Evolutionary conservation across 2,329 filamentous ascomycete species (phyloP).

Genomic region (Trichoderma sp.): DNA sequence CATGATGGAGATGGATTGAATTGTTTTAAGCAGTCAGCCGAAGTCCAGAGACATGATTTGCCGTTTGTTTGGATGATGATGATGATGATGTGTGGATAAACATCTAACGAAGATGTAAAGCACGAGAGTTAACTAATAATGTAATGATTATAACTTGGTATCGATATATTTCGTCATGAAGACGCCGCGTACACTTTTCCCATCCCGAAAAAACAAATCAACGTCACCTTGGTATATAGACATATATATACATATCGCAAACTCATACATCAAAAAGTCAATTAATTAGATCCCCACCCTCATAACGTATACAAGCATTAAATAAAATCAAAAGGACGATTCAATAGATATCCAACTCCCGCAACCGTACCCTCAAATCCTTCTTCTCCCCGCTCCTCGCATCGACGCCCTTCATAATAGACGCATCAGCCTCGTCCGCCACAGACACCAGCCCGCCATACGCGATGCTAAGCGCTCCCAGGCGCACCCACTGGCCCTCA

Average conservation of each 20-base stretch:
- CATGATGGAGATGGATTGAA: conserved; percentile 30
- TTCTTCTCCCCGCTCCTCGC: conserved; percentile 27
- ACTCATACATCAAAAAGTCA: background rate
- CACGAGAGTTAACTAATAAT: background rate
- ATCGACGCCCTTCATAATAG: conserved; percentile 31
- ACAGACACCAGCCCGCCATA: conserved; percentile 28
- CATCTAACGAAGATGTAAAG: background rate
- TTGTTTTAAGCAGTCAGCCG: too few species aligned
- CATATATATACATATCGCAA: background rate
- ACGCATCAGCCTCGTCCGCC: conserved; percentile 26
- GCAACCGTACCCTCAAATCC: conserved; percentile 31
- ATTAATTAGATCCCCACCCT: background rate
- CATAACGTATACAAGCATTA: background rate
- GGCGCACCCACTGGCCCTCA: conserved; percentile 31
- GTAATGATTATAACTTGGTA: background rate
- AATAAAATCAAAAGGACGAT: background rate
- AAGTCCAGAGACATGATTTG: background rate
- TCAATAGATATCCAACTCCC: conserved; percentile 39
- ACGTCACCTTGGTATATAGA: background rate
- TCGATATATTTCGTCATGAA: background rate
- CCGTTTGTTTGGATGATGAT: too few species aligned
- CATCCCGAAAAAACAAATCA: background rate
- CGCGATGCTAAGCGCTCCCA: conserved; percentile 32
- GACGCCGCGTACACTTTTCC: background rate
- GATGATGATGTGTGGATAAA: background rate